Evolutionary conservation across 1,284 basidiomycete genomes (phyloP).

Genomic region (Trichosporon coremiiforme): DNA sequence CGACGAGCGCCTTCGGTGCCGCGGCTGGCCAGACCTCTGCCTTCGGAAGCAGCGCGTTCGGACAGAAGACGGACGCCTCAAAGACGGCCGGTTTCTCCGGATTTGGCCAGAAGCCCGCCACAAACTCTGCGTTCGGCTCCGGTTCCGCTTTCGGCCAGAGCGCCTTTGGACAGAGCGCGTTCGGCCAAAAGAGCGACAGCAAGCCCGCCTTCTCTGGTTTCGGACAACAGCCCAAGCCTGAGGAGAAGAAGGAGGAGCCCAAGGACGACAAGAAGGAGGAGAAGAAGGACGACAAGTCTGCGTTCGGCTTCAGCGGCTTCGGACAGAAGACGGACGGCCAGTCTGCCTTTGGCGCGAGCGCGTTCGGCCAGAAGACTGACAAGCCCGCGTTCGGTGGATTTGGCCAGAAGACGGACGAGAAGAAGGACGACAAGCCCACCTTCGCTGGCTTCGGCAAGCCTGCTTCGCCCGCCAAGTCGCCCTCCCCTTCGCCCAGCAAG

Average conservation of each 20-base stretch:
- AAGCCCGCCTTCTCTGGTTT: background rate
- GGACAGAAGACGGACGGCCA: constrained; percentile 17
- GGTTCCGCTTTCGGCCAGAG: constrained; percentile 14
- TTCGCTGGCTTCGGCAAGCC: constrained; percentile 9
- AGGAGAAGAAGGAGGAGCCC: background rate
- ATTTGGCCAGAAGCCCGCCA: constrained; percentile 27
- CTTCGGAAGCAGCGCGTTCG: constrained; percentile 17
- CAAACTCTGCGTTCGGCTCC: constrained; percentile 20
- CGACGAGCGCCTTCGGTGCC: constrained; percentile 23
- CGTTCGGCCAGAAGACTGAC: constrained; percentile 13
- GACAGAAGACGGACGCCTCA: constrained; percentile 12
- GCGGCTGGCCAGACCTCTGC: constrained; percentile 18
- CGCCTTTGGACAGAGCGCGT: constrained; percentile 16
- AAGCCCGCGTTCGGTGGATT: constrained; percentile 33
- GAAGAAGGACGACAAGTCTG: constrained; percentile 11
- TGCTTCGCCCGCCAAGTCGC: background rate
- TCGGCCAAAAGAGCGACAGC: constrained; percentile 16
- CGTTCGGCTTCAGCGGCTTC: constrained; percentile 22
- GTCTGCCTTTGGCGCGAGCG: constrained; percentile 24
- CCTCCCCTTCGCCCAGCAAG: constrained; percentile 1
- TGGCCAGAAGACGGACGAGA: constrained; percentile 25
- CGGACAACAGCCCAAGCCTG: background rate
- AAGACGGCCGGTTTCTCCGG: constrained; percentile 23
- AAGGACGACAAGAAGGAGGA: constrained; percentile 1
- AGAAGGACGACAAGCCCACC: constrained; percentile 14